These are phyloP conservation scores for Escallonia herrerae DNA, from an alignment of 129 eudicot genomes.

Conservation along the genomic window DNA sequence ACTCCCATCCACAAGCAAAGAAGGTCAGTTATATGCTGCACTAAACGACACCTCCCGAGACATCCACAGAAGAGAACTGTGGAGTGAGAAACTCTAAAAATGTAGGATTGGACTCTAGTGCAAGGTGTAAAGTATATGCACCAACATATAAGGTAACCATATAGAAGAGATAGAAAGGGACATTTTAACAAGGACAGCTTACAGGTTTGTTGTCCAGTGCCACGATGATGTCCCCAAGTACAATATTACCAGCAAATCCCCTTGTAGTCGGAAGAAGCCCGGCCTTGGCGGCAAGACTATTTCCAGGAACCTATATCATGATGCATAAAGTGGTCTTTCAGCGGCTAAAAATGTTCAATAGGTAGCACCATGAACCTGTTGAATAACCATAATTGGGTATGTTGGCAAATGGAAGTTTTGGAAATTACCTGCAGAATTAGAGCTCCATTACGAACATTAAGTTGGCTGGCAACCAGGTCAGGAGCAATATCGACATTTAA, in stretches of 20 bases:
- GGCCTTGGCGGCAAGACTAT: slow-evolving; percentile 77
- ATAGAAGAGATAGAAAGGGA: too few species aligned
- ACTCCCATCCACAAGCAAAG: too few species aligned
- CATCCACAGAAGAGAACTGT: too few species aligned
- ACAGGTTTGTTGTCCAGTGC: slow-evolving; percentile 80
- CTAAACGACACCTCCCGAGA: too few species aligned
- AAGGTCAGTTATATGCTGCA: too few species aligned
- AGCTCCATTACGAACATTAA: slow-evolving; percentile 96
- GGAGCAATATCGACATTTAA: slow-evolving; percentile 87
- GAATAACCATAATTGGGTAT: not conserved
- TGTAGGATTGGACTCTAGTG: too few species aligned
- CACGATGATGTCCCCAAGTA: slow-evolving; percentile 76
- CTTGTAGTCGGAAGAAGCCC: slow-evolving; percentile 85
- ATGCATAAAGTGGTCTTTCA: not conserved
- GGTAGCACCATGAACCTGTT: not conserved
- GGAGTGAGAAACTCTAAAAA: too few species aligned
- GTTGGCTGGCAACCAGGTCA: slow-evolving; percentile 85
- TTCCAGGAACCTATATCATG: slow-evolving; percentile 60
- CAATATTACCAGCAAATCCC: slow-evolving; percentile 95
- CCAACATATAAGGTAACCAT: too few species aligned
- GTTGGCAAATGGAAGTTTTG: not conserved
- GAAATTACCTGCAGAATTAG: slow-evolving; percentile 62
- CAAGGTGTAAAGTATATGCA: not conserved
- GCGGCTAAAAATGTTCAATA: too few species aligned
- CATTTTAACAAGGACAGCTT: slow-evolving; percentile 23